These are phyloP conservation scores for Linderniella brevidens DNA, from an alignment of 257 asterid species.

Conservation along the genomic window DNA sequence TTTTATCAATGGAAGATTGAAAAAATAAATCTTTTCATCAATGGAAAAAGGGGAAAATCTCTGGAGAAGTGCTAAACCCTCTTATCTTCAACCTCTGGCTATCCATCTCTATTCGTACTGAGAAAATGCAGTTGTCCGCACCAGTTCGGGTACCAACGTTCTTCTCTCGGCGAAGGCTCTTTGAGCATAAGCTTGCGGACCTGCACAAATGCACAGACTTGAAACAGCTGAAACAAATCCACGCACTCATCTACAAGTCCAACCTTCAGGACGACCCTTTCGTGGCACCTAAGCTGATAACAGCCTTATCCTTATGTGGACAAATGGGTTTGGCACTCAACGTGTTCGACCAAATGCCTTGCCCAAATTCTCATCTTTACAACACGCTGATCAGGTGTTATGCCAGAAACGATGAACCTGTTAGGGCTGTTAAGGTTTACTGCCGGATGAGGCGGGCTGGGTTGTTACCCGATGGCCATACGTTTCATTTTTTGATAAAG, in stretches of 20 bases:
- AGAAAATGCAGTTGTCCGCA: constrained; percentile 38
- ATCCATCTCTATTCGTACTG: too few relatives aligned
- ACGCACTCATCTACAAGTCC: constrained; percentile 48
- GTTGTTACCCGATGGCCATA: constrained; percentile 40
- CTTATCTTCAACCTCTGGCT: too few relatives aligned
- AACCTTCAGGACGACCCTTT: constrained; percentile 41
- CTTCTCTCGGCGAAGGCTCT: constrained; percentile 40
- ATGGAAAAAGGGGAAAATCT: too few relatives aligned
- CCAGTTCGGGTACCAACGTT: constrained; percentile 51
- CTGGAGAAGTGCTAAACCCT: too few relatives aligned
- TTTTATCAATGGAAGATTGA: too few relatives aligned
- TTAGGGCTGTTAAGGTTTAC: constrained; percentile 33
- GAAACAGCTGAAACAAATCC: constrained; percentile 39
- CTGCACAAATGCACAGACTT: constrained; percentile 56
- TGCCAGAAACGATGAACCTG: constrained; percentile 24
- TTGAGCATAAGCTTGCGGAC: constrained; percentile 41
- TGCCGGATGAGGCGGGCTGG: constrained; percentile 31
- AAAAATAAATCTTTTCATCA: too few relatives aligned
- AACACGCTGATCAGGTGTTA: constrained; percentile 44
- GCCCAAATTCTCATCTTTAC: constrained; percentile 32
- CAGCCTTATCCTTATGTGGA: constrained; percentile 48
- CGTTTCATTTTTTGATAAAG: constrained; percentile 50
- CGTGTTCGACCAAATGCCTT: constrained; percentile 33
- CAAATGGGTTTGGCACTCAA: constrained; percentile 29
- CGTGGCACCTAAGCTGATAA: constrained; percentile 49